Evolutionary conservation across 306 rosid genomes (phyloP), one percentile per base, ranked within the genome.

Genomic region (Begonia masoniana): DNA sequence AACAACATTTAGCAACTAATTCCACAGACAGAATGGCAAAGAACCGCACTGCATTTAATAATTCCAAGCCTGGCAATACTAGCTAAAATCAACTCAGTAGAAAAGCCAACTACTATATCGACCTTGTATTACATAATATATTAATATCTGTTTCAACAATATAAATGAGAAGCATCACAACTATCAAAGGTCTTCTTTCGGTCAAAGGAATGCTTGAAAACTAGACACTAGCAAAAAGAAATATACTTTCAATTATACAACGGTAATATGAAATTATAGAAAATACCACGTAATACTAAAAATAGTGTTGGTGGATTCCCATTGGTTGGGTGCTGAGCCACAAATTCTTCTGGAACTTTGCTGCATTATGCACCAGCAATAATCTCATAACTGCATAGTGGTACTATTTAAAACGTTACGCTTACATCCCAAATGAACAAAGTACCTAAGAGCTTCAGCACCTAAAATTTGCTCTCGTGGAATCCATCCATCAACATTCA

Each of bases 391-490:
- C 71, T 61, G 69, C 54, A 12, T 23, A 67, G 15, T 14, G 15
- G 17, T 15, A 57, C 55, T 31, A 59, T 63, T 51, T 57, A 48
- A 56, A 64, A 58, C 11, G 26, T 13, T 17, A 49, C 56, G 12
- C 41, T 23, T 43, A 41, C 31, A 35, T 17, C 62, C 71, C 46
- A 43, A 14, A 67, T 58, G 56, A 66, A 62, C 50, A 31, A 31
- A 31, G 39, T 31, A 89, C 99, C 99, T 91, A 66, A 73, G 73
- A 48, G 96, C 96, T 75, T 86, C 99, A 50, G 92, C 70, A 51
- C 97, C 97, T 68, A 91, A 77, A 75, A 91, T 86, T 77, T 91
- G 99, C 63, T 91, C 99, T 51, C 96, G 96, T 15, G 99, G 99
- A 75, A 91, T 91, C 99, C 99, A 91, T 73, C 99, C 99, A 75